Base-by-base conservation (phyloP, 2,329 filamentous ascomycete species). In the Cladosporium velox region DNA sequence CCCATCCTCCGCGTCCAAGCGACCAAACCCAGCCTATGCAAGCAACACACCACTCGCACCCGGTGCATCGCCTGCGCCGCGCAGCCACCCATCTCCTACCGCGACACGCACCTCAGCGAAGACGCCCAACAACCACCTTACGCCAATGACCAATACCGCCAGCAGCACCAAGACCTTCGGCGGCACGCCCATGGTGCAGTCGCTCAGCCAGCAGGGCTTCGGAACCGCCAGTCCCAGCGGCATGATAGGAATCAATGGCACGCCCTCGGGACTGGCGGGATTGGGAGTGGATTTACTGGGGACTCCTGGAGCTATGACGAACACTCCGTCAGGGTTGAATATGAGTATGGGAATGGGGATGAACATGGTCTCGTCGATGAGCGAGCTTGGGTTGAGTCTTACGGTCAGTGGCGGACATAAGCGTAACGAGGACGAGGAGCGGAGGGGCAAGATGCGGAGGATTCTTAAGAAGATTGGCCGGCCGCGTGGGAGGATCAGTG, bases 401-500 rank as follows among this genome's bases (percentile, higher is more conserved):
- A 64, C 61, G 14, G 67, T 78, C 14, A 78, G 79, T 3, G 71
- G 79, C 3, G 70, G 69, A 21, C 51, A 54, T 18, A 77, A 75
- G 66, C 75, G 79, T 55, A 79, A 80, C 61, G 83, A 85, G 68
- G 85, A 86, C 66, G 83, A 85, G 55, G 84, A 86, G 70, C 75
- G 82, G 69, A 77, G 79, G 69, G 77, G 80, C 59, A 81, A 80
- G 62, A 87, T 84, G 38, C 88, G 87, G 54, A 81, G 80, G 65
- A 91, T 86, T 14, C 87, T 92, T 69, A 86, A 87, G 52, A 88
- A 81, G 70, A 88, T 93, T 66, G 88, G 86, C 18, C 86, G 83
- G 68, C 89, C 85, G 73, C 91, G 88, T 68, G 90, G 90, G 4
- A 80, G 88, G 49, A 87, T 94, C 44, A 91, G 90, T 70, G 89